These are phyloP conservation scores for Toxicodendron radicans DNA, from an alignment of 345 rosid species.

Conservation along the genomic window DNA sequence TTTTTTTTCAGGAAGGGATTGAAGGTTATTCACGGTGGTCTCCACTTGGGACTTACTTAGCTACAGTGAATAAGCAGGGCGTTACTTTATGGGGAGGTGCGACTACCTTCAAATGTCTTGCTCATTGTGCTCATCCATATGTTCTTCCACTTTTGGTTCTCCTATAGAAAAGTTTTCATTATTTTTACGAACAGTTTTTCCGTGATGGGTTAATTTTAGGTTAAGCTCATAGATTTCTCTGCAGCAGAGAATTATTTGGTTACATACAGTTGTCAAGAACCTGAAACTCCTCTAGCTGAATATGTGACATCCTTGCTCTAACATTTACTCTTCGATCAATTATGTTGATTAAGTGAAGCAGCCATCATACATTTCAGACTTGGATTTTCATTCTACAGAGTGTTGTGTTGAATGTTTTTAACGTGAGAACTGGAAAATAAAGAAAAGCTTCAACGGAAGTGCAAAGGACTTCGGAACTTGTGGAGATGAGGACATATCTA, in stretches of 20 bases:
- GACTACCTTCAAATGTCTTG: background rate
- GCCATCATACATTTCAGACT: background rate
- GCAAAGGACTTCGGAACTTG: background rate
- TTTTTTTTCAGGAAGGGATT: background rate
- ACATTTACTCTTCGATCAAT: background rate
- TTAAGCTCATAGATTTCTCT: background rate
- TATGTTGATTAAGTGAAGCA: background rate
- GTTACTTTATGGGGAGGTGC: background rate
- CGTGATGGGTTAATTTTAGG: background rate
- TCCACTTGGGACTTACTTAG: slow-evolving; percentile 1
- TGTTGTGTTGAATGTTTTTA: background rate
- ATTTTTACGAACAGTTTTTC: background rate
- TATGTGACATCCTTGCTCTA: background rate
- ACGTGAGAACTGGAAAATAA: slow-evolving; percentile 1
- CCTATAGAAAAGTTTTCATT: background rate
- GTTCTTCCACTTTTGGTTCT: background rate
- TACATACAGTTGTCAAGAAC: background rate
- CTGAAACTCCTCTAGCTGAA: background rate
- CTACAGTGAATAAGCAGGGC: background rate
- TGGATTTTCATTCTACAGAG: background rate
- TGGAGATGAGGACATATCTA: background rate
- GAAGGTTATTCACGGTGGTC: background rate
- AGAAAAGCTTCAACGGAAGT: background rate
- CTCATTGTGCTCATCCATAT: background rate
- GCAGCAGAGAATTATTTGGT: background rate